Conservation (phyloP, 108 stramenopile species). For the Nitzschia inconspicua region DNA sequence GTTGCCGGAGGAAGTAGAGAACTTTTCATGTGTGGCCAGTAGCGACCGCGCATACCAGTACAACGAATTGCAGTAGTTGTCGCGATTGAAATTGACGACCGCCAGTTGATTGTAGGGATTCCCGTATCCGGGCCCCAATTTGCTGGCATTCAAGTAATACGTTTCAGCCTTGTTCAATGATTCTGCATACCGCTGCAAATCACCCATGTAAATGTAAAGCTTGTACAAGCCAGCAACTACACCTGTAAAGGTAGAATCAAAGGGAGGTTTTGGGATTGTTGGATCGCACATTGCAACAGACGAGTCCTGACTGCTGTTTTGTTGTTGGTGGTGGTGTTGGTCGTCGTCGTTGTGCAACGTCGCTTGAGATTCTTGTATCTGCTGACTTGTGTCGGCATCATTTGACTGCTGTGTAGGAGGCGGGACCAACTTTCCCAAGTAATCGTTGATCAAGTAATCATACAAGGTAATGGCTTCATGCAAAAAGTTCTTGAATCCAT, state of each 20-base stretch:
- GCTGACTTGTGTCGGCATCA: neutral
- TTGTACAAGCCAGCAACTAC: slow-evolving; percentile 45
- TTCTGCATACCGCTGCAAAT: slow-evolving; percentile 64
- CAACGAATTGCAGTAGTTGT: slow-evolving; percentile 40
- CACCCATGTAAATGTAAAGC: slow-evolving; percentile 67
- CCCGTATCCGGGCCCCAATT: slow-evolving; percentile 65
- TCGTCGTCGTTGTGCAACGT: neutral
- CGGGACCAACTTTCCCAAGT: slow-evolving; percentile 29
- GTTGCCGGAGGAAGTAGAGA: slow-evolving; percentile 60
- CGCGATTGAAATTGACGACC: slow-evolving; percentile 64
- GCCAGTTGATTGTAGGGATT: slow-evolving; percentile 86
- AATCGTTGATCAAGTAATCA: slow-evolving; percentile 55
- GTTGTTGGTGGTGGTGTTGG: neutral
- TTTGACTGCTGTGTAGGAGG: slow-evolving; percentile 11
- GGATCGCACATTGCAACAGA: neutral
- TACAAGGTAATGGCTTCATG: slow-evolving; percentile 68
- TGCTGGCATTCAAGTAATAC: slow-evolving; percentile 49
- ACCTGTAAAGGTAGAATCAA: slow-evolving; percentile 16
- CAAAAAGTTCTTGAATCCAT: slow-evolving; percentile 44
- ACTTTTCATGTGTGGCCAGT: slow-evolving; percentile 49
- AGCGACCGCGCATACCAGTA: slow-evolving; percentile 78
- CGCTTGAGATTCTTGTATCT: neutral
- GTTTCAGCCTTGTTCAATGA: slow-evolving; percentile 48
- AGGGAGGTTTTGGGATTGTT: neutral
- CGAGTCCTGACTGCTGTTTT: neutral